Base-by-base conservation (phyloP, 805 yeast species). In the Cyberlindnera subsufficiens region DNA sequence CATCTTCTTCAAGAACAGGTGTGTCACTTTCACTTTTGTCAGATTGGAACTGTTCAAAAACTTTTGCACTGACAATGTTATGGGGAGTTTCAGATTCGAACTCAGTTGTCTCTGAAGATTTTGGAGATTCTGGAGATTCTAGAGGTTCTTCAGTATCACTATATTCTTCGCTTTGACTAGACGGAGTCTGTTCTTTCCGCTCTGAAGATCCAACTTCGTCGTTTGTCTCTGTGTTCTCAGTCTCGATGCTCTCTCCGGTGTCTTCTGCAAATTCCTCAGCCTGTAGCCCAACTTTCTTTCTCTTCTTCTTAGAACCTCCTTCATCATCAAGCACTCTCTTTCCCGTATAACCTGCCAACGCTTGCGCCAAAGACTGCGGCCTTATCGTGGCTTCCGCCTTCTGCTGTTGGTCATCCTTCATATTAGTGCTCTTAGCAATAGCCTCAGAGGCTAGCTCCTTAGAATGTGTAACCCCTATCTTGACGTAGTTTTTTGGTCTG, bases 401-500 rank as follows among this genome's bases (percentile, higher is more conserved):
- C 16, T 36, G 14, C 33, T 20, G 5, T 25, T 17, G 10, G 20
- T 15, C 16, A 9, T 27, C 37, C 37, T 17, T 34, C n/a, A 8
- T 19, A 8, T 29, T n/a, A 11, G 16, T 35, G 17, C 9, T 15
- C 30, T 5, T 13, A 20, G 30, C 17, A n/a, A 13, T 11, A 15
- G 38, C 29, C 31, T 15, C 30, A 15, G 30, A 30, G 16, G 18
- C 38, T 29, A 16, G 35, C 32, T 38, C 42, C 35, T 37, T 40
- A 20, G 47, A 38, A 35, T 38, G 34, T 34, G 44, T 14, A 31
- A 44, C 40, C 32, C 59, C 56, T 18, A 58, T 55, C 35, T 40
- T 56, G 43, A 74, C 69, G 61, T 80, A 83, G 47, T 68, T 64
- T 4, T 74, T 60, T 1, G 79, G 82, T 54, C 60, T 69, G 38